Evolutionary conservation across 2,329 filamentous ascomycete species (phyloP), one percentile per base, ranked within the genome.

Genomic region (Xylaria polymorpha): DNA sequence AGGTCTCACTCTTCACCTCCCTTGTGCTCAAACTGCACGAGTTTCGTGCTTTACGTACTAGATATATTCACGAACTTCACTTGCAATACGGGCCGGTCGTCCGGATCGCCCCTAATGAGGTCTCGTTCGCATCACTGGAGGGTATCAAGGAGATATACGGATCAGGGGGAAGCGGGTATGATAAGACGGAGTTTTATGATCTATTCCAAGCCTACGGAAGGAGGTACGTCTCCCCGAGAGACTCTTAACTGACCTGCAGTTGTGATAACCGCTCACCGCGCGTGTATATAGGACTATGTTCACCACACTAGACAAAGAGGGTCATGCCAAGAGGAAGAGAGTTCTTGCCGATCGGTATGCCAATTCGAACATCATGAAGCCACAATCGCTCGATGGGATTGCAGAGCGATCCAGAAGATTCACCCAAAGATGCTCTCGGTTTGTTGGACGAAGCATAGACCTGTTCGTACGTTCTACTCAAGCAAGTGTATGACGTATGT

Each of bases 321-420:
- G 71, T 59, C 90, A 92, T 75, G 87, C 86, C 37, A 86, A 85
- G 71, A 85, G 88, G 68, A 91, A 89, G 75, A 84, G 89, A 35
- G 81, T 90, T 57, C 82, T 92, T 53, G 90, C 90, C 1, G 88
- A 91, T 74, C 84, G 89, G 37, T 92, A 92, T 76, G 87, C 90
- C 37, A 92, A 92, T 78, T 88, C 86, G 63, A 92, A 91, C 74
- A 81, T 92, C 59, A 84, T 91, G 80, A 85, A 85, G 37, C 77
- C 84, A 4, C 80, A 81, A 2, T 85, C 88, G 1, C 77, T 91
- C 35, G 78, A 82, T 4, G 89, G 87, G 2, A 88, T 92, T 58
- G 80, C 85, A 62, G 84, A 88, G 70, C 82, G 88, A 6, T 87
- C 89, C 0, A 79, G 76, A 43, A 83, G 82, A 35, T 91, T 92